A percentile compares a stretch with the other conserved stretches of the same genome.
Conservation (phyloP, 2,329 filamentous ascomycete genomes). For the Exophiala sp. region DNA sequence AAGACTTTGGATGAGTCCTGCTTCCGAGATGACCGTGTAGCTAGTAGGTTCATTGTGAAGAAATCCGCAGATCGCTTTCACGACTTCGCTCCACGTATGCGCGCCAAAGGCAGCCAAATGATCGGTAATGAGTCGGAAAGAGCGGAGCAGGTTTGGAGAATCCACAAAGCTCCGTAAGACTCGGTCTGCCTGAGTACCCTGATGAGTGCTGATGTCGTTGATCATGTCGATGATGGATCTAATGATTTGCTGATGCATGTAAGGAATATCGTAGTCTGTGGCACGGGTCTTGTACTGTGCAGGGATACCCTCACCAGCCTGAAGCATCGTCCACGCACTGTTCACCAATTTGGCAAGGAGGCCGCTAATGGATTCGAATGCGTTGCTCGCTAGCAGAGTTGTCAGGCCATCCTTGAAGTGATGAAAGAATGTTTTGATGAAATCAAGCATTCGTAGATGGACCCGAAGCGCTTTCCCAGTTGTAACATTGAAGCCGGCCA, state of each 20-base stretch:
- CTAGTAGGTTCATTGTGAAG: slow-evolving; percentile 99
- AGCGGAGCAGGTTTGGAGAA: slow-evolving; percentile 76
- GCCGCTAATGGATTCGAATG: slow-evolving; percentile 85
- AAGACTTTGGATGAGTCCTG: slow-evolving; percentile 81
- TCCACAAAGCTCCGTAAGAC: slow-evolving; percentile 90
- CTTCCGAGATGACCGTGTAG: slow-evolving; percentile 92
- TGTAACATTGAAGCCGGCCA: slow-evolving; percentile 81
- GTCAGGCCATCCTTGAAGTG: slow-evolving; percentile 80
- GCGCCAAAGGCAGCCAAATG: slow-evolving; percentile 80
- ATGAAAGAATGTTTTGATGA: slow-evolving; percentile 85
- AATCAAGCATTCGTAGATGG: slow-evolving; percentile 77
- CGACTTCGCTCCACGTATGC: slow-evolving; percentile 91
- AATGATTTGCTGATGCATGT: slow-evolving; percentile 86
- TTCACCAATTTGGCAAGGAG: slow-evolving; percentile 76
- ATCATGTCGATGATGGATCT: slow-evolving; percentile 95
- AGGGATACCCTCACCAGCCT: slow-evolving; percentile 68
- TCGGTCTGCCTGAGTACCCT: slow-evolving; percentile 80
- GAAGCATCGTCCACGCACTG: slow-evolving; percentile 63
- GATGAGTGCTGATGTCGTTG: slow-evolving; percentile 86
- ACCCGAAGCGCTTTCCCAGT: slow-evolving; percentile 78
- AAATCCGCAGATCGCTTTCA: slow-evolving; percentile 89
- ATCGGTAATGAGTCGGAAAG: slow-evolving; percentile 75
- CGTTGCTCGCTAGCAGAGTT: slow-evolving; percentile 74
- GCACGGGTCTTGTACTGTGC: slow-evolving; percentile 70
- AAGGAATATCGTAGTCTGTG: slow-evolving; percentile 91